phyloP scores from a whole-genome alignment of 495 filamentous ascomycete species.

The Neurospora discreta region DNA sequence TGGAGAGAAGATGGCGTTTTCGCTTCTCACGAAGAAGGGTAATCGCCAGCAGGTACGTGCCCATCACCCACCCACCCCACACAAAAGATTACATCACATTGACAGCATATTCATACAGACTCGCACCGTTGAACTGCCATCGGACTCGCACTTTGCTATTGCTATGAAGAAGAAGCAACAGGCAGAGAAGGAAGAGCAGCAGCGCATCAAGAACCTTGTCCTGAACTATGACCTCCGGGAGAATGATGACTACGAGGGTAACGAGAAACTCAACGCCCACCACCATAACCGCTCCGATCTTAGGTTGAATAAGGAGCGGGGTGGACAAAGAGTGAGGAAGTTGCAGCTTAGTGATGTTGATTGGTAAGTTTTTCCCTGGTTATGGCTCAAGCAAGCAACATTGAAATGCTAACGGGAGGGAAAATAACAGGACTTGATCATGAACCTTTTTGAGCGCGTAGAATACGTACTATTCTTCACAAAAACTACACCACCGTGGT shows the following conservation, averaged over 20 bases:
- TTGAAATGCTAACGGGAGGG: not conserved
- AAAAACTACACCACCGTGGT: not conserved
- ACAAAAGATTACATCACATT: not conserved
- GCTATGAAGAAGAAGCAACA: conserved; percentile 93
- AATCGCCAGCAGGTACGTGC: conserved; percentile 81
- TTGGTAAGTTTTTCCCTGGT: conserved; percentile 51
- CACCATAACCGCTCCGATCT: conserved; percentile 50
- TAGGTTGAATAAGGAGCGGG: conserved; percentile 53
- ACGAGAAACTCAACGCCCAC: conserved; percentile 37
- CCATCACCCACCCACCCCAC: conserved; percentile 2
- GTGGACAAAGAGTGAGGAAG: conserved; percentile 76
- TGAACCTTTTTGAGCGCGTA: not conserved
- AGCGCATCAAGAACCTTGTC: conserved; percentile 94
- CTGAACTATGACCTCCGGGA: conserved; percentile 88
- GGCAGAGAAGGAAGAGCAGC: conserved; percentile 90
- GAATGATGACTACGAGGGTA: conserved; percentile 51
- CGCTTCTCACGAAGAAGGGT: conserved; percentile 88
- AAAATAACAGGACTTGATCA: conserved; percentile 10
- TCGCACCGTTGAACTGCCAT: conserved; percentile 85
- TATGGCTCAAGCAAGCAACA: not conserved
- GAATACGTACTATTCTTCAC: not conserved
- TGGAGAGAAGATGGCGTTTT: conserved; percentile 71
- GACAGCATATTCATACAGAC: conserved; percentile 44
- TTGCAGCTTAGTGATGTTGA: conserved; percentile 94
- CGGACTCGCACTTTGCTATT: conserved; percentile 86